Conservation (phyloP, 768 basidiomycete genomes). For the Kwoniella bestiolae region DNA sequence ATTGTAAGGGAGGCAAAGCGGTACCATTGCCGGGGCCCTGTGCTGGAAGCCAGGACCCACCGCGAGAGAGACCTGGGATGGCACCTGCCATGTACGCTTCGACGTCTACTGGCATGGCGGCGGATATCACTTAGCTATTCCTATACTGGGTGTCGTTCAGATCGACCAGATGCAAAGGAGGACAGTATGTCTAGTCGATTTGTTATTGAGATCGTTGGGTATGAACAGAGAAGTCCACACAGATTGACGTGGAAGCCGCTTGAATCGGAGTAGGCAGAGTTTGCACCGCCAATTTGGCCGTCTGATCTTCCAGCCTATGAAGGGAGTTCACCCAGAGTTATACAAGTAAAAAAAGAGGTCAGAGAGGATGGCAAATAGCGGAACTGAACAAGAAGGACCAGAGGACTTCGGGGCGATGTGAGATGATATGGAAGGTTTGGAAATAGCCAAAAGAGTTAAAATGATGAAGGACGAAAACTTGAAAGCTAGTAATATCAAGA, state of each 20-base stretch:
- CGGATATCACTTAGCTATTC: too few relatives aligned
- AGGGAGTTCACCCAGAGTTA: not conserved
- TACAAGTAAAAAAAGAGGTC: too few relatives aligned
- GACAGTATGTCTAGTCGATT: too few relatives aligned
- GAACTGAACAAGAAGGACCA: not conserved
- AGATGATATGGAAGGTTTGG: too few relatives aligned
- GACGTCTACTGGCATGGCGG: conserved; percentile 41
- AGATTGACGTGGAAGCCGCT: not conserved
- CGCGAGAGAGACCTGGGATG: conserved; percentile 43
- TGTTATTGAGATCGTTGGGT: too few relatives aligned
- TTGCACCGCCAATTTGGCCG: not conserved
- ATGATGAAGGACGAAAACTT: not conserved
- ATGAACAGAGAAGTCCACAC: not conserved
- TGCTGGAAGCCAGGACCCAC: conserved; percentile 40
- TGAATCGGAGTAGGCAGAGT: not conserved
- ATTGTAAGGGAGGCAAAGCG: not conserved
- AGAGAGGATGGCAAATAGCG: too few relatives aligned
- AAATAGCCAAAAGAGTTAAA: too few relatives aligned
- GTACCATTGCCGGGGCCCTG: not conserved
- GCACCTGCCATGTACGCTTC: conserved; percentile 49
- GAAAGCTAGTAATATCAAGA: too few relatives aligned
- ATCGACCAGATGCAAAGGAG: too few relatives aligned
- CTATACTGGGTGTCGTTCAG: too few relatives aligned
- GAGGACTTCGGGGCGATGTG: too few relatives aligned
- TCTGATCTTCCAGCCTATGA: not conserved